Evolutionary conservation across 805 yeast species (phyloP), one percentile per base, ranked within the genome.

Genomic region (Kluyveromyces dobzhanskii): DNA sequence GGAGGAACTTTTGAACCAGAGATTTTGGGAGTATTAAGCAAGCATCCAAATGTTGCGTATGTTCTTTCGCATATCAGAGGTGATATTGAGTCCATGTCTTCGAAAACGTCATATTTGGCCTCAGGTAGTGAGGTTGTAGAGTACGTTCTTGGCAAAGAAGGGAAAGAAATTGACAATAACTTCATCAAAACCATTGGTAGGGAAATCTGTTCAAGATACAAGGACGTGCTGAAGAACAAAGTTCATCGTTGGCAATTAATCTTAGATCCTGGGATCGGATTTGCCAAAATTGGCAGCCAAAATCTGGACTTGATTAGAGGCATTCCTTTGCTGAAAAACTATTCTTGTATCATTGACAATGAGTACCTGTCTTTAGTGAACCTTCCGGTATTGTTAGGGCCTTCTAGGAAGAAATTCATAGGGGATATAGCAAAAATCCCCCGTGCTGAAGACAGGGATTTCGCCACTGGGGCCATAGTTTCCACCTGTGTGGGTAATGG

Each of bases 251-350:
- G 96, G 95, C 97, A 92, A 61, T 65, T 92, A 3, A 76, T 92
- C 13, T 53, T 87, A 3, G 99, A 92, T 56, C 98, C 99, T 0
- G 98, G 98, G 2, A 62, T 92, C 30, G 98, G 99, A 2, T 92
- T 92, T 61, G 97, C 97, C n/a, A 92, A 92, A 57, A 71, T 70
- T 38, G 50, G 71, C n/a, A 47, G 56, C 6, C 95, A 88, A 53
- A 90, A 88, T 57, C 47, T 88, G 24, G 69, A 70, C 17, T 50
- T 86, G 1, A 69, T 92, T 21, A 71, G 76, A 44, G 67, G 75
- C 14, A 47, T 69, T 43, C 73, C 61, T 35, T 49, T 44, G 23
- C 58, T 66, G 51, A 79, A 79, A 53, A 59, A 64, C 23, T 80
- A 77, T 49, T 63, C 76, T 1, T 41, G 44, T 21, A 25, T 40